Conservation (phyloP, 768 basidiomycete genomes). For the Lactifluus hygrophoroides region DNA sequence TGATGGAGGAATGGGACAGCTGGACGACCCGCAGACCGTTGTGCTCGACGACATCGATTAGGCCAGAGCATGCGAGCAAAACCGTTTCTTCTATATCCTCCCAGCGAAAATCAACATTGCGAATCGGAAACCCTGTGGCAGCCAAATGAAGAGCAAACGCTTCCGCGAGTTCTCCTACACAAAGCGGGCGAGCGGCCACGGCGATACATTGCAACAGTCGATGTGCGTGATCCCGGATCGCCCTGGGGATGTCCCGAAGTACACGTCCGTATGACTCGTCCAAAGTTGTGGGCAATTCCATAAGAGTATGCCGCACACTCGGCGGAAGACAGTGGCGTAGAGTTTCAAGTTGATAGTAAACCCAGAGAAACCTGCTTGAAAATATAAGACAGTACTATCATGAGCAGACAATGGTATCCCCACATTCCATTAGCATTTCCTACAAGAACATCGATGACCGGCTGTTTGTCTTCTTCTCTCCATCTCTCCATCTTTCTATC, state of each 20-base stretch:
- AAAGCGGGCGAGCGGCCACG: not conserved
- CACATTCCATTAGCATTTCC: not conserved
- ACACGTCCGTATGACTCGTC: not conserved
- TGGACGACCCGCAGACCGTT: not conserved
- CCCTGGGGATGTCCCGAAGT: not conserved
- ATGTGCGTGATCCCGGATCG: not conserved
- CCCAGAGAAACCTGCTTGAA: not conserved
- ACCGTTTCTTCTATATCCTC: not conserved
- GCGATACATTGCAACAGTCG: not conserved
- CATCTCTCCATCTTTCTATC: not conserved
- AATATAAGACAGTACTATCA: not conserved
- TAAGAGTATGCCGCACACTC: not conserved
- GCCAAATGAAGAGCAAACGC: not conserved
- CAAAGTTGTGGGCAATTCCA: not conserved
- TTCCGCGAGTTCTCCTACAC: not conserved
- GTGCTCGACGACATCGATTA: not conserved
- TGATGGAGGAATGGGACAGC: not conserved
- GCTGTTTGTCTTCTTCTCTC: not conserved
- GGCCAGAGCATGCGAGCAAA: not conserved
- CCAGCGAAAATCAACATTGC: not conserved
- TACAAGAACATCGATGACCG: not conserved
- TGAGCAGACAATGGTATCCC: not conserved
- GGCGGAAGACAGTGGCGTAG: not conserved
- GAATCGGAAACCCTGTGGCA: not conserved
- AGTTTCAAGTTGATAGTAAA: not conserved